Percentiles rank a stretch among this genome's conserved stretches.
Conservation (phyloP, 1,284 basidiomycete genomes). For the Leccinum subrobustum region DNA sequence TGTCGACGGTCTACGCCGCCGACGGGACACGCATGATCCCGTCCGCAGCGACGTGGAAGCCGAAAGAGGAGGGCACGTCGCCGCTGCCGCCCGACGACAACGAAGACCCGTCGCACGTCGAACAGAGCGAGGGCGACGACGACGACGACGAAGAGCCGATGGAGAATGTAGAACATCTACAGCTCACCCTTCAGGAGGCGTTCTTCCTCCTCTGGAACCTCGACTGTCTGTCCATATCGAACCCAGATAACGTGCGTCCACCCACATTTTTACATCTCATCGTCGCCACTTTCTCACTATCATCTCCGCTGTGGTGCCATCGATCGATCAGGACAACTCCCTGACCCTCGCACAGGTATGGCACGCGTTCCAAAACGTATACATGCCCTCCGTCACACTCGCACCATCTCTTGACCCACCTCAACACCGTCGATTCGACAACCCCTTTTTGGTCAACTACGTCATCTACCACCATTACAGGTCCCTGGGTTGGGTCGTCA, state of each 20-base stretch:
- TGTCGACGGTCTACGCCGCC: constrained; percentile 52
- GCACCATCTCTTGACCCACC: constrained; percentile 34
- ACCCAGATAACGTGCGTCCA: constrained; percentile 58
- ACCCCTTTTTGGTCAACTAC: constrained; percentile 92
- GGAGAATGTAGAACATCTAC: constrained; percentile 86
- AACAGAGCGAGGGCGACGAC: constrained; percentile 22
- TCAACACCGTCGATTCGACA: constrained; percentile 63
- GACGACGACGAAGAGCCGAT: constrained; percentile 45
- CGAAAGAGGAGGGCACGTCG: constrained; percentile 25
- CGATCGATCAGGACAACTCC: constrained; percentile 42
- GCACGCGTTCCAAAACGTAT: constrained; percentile 53
- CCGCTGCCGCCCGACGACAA: background rate
- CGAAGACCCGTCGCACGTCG: constrained; percentile 8
- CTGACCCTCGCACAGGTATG: constrained; percentile 59
- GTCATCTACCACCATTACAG: constrained; percentile 94
- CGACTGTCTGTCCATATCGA: constrained; percentile 78
- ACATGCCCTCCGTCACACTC: constrained; percentile 32
- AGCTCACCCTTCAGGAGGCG: constrained; percentile 88
- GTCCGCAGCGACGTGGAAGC: constrained; percentile 77
- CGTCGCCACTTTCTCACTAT: constrained; percentile 3
- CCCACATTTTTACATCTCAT: background rate
- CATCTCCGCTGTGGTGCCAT: background rate
- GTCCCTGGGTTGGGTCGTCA: constrained; percentile 97
- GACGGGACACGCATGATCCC: constrained; percentile 52
- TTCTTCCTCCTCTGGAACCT: constrained; percentile 89